phyloP scores from a whole-genome alignment of 1,139 yeast species.

The Hyphopichia wangnamkhiaoensis region DNA sequence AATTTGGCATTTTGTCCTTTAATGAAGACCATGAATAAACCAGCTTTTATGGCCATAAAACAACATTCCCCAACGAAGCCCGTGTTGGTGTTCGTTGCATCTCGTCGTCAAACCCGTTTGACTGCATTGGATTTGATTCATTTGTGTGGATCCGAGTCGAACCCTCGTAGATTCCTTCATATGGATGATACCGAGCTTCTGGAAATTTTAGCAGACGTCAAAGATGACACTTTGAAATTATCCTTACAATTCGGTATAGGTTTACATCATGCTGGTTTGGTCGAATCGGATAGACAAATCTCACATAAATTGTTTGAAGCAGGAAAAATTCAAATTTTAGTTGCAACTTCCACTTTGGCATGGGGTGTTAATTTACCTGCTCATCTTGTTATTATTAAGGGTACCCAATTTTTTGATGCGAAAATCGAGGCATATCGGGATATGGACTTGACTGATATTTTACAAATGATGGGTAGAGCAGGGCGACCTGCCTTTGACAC shows the following conservation, averaged over 20 bases:
- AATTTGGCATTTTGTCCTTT: constrained; percentile 91
- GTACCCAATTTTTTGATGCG: constrained; percentile 86
- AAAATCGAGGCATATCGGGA: constrained; percentile 79
- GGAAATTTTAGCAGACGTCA: constrained; percentile 61
- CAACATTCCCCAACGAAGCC: constrained; percentile 95
- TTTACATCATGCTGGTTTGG: constrained; percentile 95
- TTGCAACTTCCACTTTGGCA: constrained; percentile 95
- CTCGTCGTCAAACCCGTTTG: constrained; percentile 93
- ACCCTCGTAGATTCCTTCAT: constrained; percentile 82
- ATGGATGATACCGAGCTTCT: constrained; percentile 77
- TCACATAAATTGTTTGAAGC: constrained; percentile 84
- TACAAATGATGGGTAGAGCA: constrained; percentile 92
- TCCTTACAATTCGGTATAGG: constrained; percentile 96
- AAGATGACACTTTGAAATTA: constrained; percentile 84
- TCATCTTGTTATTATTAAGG: constrained; percentile 88
- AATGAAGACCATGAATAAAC: constrained; percentile 98
- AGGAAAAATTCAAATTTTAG: constrained; percentile 82
- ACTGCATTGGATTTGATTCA: constrained; percentile 94
- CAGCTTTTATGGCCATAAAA: constrained; percentile 94
- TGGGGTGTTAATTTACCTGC: constrained; percentile 99
- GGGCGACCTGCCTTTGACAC: constrained; percentile 98
- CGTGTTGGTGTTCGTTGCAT: constrained; percentile 91
- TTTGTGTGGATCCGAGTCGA: constrained; percentile 90
- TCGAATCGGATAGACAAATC: constrained; percentile 83
- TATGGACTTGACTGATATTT: constrained; percentile 89